Base-by-base conservation (phyloP, 129 eudicot species). In the Pulicaria dysenterica region DNA sequence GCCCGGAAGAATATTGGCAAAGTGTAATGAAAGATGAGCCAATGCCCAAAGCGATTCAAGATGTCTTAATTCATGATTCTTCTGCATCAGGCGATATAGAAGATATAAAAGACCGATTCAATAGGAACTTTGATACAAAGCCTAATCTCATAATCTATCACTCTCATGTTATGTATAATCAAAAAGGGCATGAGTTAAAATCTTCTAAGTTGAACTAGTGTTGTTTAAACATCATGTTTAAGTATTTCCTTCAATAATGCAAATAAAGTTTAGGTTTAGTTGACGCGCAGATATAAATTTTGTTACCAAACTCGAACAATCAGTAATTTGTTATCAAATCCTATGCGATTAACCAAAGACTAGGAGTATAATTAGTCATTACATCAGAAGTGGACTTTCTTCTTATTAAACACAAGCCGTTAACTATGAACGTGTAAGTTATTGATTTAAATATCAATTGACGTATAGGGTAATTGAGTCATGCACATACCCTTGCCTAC, bases 1-100 rank as follows among this genome's bases (percentile, higher is more conserved):
- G 67, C 15, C 88, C 86, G 0, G 84, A 42, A 75, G 84, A 86
- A 6, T 86, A 89, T 31, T 86, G 91, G 85, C 78, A 70, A 58
- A 67, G 65, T 8, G 31, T 80, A 24, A 89, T 82, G 92, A 84
- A 80, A 43, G 89, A 69, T 8, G 82, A 84, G 61, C 80, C 85
- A 10, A 83, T 86, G 84, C 91, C 92, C 5, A 71, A 84, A 55
- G 80, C 85, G 4, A 73, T 89, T 43, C 62, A 36, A 14, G 80
- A 70, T 46, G 79, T 83, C 31, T 12, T 81, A 6, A 11, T 36
- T 47, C 64, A 76, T 31, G 81, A 70, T 68, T 9, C 70, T 7
- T 3, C 60, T 8, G 12, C 66, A 9, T 63, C 62, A 11, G n/a
- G 34, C 5, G 59, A 62, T 34, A 51, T 49, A 43, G 66, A 57